A percentile compares a stretch with the other conserved stretches of the same genome.
Conservation (phyloP, 164 flowering plant genomes). For the Magnolia officinalis region DNA sequence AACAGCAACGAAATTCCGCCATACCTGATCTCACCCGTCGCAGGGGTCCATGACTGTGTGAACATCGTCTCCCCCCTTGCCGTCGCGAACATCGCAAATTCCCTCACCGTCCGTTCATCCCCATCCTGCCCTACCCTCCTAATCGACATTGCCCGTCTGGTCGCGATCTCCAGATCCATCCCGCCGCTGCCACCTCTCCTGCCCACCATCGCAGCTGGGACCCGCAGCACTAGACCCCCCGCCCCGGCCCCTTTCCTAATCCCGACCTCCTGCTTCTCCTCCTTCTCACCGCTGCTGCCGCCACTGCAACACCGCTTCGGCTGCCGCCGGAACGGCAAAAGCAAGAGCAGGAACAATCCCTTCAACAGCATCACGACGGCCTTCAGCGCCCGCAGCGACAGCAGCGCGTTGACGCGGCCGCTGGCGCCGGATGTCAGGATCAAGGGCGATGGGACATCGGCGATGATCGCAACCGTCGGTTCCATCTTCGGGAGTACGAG, state of each 20-base stretch:
- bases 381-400: slow-evolving; percentile 40
- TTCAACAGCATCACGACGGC: slow-evolving; percentile 33
- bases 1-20: neutral
- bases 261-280: slow-evolving; percentile 14
- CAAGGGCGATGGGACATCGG: slow-evolving; percentile 22
- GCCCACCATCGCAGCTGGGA: slow-evolving; percentile 26
- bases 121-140: slow-evolving; percentile 40
- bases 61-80: slow-evolving; percentile 56
- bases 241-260: slow-evolving; percentile 18
- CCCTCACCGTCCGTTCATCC: slow-evolving; percentile 29
- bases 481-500: slow-evolving; percentile 2
- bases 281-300: slow-evolving; percentile 17
- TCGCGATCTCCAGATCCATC: slow-evolving; percentile 40
- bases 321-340: slow-evolving; percentile 41
- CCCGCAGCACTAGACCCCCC: slow-evolving; percentile 16
- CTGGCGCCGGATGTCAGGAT: slow-evolving; percentile 69
- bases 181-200: slow-evolving; percentile 20
- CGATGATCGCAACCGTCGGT: slow-evolving; percentile 4
- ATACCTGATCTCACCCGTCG: slow-evolving; percentile 38
- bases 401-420: slow-evolving; percentile 53
- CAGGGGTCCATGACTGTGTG: slow-evolving; percentile 72
- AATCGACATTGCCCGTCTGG: slow-evolving; percentile 50
- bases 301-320: slow-evolving; percentile 5
- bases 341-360: slow-evolving; percentile 36
- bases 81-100: slow-evolving; percentile 36